Base-by-base conservation (phyloP, 768 basidiomycete species). In the Tricholoma hemisulphureum region DNA sequence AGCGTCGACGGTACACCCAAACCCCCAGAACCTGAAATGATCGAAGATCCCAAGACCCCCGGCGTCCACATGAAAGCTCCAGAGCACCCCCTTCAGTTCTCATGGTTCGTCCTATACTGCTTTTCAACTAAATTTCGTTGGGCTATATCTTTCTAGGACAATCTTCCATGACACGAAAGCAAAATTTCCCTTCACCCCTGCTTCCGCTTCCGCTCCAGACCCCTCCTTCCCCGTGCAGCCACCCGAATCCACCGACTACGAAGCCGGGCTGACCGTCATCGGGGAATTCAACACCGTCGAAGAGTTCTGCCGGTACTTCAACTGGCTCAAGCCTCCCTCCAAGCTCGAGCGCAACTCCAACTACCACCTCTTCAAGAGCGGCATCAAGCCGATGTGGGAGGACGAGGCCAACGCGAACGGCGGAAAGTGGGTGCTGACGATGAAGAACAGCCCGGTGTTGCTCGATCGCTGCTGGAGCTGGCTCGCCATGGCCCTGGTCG, bases 361-460 rank as follows among this genome's bases (percentile, higher is more conserved):
- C 74, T 95, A 96, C 65, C 95, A 98, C 69, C 81, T 98, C 55
- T 97, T 98, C 84, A 96, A 96, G 75, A 80, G 85, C 20, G 91
- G 91, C 16, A 95, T 95, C 77, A 93, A 93, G 68, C 93, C 93
- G 13, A 96, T 97, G 95, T 97, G 94, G 94, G 95, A 96, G 75
- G 95, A 96, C 70, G 83, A 84, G 28, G 91, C 93, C 54, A 97
- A 97, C 67, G 89, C 91, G 23, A 83, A 88, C 53, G 95, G 95
- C 18, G 95, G 95, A 32, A 95, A 95, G 75, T 97, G 95, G 95
- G 93, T 95, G 18, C 72, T 98, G 57, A 93, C 93, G 65, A 93
- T 96, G 88, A 89, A 89, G 77, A 87, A 88, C 65, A 90, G 88
- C 62, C 85, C 91, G 3, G 72, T 73, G 48, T 70, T 94, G 64